A percentile compares a stretch with the other conserved stretches of the same genome.
Conservation (phyloP, 371 early-diverging fungal genomes). For the Mucor lusitanicus region DNA sequence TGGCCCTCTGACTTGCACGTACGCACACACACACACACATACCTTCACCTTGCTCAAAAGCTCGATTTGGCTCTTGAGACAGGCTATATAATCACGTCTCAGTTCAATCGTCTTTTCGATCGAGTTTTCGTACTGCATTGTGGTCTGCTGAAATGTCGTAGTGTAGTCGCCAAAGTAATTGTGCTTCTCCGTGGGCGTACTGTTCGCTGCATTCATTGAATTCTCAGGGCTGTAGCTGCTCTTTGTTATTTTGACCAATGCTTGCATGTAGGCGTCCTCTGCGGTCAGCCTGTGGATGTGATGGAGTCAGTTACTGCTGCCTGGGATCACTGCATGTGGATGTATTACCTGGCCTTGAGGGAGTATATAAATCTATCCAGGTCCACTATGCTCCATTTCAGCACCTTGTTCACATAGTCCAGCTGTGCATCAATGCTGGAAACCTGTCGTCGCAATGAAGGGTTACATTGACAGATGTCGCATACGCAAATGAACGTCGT, state of each 20-base stretch:
- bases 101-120: constrained; percentile 34
- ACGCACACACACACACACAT: constrained; percentile 12
- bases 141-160: constrained; percentile 29
- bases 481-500: not conserved
- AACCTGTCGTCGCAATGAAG: constrained; percentile 10
- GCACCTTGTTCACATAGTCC: constrained; percentile 39
- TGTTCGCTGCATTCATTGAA: not conserved
- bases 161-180: constrained; percentile 31
- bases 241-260: constrained; percentile 34
- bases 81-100: constrained; percentile 21
- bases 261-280: constrained; percentile 41
- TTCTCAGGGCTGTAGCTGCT: not conserved
- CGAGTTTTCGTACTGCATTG: constrained; percentile 31
- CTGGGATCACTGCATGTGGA: not conserved
- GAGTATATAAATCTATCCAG: constrained; percentile 42
- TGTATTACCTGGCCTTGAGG: constrained; percentile 39
- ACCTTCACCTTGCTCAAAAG: constrained; percentile 23
- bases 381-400: constrained; percentile 47
- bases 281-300: constrained; percentile 30
- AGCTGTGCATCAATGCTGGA: constrained; percentile 41
- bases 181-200: constrained; percentile 10
- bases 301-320: not conserved
- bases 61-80: constrained; percentile 23
- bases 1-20: not conserved
- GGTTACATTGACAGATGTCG: not conserved